A percentile compares a stretch with the other conserved stretches of the same genome.
phyloP scores from a whole-genome alignment of 108 stramenopile genomes.

The Bacterosira constricta region DNA sequence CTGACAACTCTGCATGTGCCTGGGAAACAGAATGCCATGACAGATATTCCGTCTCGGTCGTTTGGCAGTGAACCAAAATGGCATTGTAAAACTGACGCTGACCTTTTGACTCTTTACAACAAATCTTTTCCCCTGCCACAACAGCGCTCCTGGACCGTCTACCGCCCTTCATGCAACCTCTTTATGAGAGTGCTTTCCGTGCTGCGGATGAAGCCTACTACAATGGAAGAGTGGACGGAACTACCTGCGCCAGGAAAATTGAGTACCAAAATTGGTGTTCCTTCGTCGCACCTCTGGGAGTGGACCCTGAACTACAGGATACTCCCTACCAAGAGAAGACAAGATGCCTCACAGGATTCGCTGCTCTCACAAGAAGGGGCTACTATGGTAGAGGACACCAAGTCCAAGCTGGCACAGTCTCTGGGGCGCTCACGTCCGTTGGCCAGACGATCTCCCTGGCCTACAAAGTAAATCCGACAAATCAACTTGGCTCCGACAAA shows the following conservation, averaged over 20 bases:
- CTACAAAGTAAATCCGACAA: background rate
- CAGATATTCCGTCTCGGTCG: slow-evolving; percentile 12
- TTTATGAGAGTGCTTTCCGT: too few relatives aligned
- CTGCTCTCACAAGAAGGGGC: background rate
- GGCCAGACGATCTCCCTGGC: background rate
- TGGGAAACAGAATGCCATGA: slow-evolving; percentile 2
- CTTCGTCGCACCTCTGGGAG: background rate
- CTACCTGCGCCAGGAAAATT: background rate
- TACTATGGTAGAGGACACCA: background rate
- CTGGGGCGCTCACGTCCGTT: background rate
- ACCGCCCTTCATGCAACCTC: background rate
- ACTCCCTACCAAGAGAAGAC: background rate
- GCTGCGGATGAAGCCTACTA: background rate
- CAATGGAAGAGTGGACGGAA: background rate
- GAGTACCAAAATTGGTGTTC: background rate
- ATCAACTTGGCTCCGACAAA: background rate
- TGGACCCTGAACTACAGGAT: background rate
- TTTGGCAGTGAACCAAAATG: slow-evolving; percentile 16
- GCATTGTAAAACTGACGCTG: slow-evolving; percentile 1
- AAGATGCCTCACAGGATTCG: background rate
- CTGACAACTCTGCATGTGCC: slow-evolving; percentile 7
- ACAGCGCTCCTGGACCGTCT: background rate
- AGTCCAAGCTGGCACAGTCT: background rate
- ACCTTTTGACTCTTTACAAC: slow-evolving; percentile 9
- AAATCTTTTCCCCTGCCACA: background rate